Evolutionary conservation across 257 asterid species (phyloP).

Genomic region (Plantago major): DNA sequence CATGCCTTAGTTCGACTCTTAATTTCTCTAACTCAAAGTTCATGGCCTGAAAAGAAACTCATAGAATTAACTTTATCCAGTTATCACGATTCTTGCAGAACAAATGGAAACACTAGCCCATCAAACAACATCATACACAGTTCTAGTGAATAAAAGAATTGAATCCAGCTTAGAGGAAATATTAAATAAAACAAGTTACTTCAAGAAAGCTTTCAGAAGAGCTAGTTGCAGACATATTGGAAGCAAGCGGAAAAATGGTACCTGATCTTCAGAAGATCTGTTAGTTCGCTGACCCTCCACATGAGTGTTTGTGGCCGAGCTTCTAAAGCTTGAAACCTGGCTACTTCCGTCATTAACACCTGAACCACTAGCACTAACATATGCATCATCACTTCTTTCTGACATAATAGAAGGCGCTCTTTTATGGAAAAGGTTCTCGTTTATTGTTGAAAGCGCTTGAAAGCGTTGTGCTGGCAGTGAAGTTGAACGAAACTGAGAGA

Average conservation of each 20-base stretch:
- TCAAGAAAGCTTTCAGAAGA: too few species aligned
- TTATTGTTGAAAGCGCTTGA: slow-evolving; percentile 60
- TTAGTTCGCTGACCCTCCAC: slow-evolving; percentile 31
- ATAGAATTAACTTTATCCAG: background rate
- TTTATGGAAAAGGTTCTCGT: slow-evolving; percentile 49
- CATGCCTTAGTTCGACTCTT: slow-evolving; percentile 73
- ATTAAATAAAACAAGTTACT: too few species aligned
- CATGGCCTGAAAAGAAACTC: slow-evolving; percentile 38
- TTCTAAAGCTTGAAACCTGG: slow-evolving; percentile 37
- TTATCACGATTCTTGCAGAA: background rate
- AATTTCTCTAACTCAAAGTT: slow-evolving; percentile 76
- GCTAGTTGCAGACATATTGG: too few species aligned
- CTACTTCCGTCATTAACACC: slow-evolving; percentile 13
- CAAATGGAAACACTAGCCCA: background rate
- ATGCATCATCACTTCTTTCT: slow-evolving; percentile 21
- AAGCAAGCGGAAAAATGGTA: slow-evolving; percentile 13
- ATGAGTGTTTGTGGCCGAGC: slow-evolving; percentile 28
- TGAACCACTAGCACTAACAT: slow-evolving; percentile 19
- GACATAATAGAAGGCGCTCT: slow-evolving; percentile 32
- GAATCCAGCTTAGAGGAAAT: too few species aligned
- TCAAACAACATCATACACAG: background rate
- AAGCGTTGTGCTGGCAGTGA: slow-evolving; percentile 62
- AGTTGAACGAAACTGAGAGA: slow-evolving; percentile 37
- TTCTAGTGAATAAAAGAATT: too few species aligned
- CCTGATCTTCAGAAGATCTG: slow-evolving; percentile 44